These are phyloP conservation scores for Didymella glomerata DNA, from an alignment of 2,329 filamentous ascomycete genomes.

Conservation along the genomic window DNA sequence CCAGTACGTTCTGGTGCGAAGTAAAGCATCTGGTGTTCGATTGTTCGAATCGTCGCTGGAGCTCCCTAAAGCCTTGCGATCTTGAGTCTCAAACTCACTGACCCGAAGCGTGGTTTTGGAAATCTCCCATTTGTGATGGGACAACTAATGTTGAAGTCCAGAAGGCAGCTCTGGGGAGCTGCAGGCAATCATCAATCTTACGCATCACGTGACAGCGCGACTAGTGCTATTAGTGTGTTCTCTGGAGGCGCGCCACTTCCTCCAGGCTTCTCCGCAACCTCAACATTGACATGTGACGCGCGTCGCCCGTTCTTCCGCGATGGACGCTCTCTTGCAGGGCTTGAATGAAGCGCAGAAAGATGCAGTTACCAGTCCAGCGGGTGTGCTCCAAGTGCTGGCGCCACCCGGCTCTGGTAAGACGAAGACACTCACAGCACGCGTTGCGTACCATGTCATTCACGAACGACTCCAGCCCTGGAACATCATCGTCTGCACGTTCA, in stretches of 20 bases:
- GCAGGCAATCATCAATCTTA: too few species aligned
- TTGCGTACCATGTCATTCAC: slow-evolving; percentile 84
- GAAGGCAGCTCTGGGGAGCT: too few species aligned
- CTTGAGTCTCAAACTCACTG: too few species aligned
- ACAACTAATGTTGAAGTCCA: too few species aligned
- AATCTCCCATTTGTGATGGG: too few species aligned
- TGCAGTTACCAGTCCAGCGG: slow-evolving; percentile 69
- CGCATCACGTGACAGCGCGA: slow-evolving; percentile 10
- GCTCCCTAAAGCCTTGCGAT: too few species aligned
- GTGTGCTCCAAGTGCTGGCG: slow-evolving; percentile 68
- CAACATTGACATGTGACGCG: slow-evolving; percentile 23
- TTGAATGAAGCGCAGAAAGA: slow-evolving; percentile 71
- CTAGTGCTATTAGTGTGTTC: slow-evolving; percentile 7
- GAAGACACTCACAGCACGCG: slow-evolving; percentile 90
- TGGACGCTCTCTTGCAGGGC: slow-evolving; percentile 66
- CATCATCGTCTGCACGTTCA: slow-evolving; percentile 95
- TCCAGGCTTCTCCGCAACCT: background rate
- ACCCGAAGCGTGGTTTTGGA: too few species aligned
- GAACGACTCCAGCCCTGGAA: slow-evolving; percentile 79
- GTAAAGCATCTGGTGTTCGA: too few species aligned
- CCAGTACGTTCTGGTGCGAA: too few species aligned
- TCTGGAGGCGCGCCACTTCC: background rate
- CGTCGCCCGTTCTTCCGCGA: slow-evolving; percentile 36
- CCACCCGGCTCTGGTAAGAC: slow-evolving; percentile 84
- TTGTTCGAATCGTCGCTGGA: too few species aligned